phyloP scores from a whole-genome alignment of 805 yeast species.

The Starmerella geochares region DNA sequence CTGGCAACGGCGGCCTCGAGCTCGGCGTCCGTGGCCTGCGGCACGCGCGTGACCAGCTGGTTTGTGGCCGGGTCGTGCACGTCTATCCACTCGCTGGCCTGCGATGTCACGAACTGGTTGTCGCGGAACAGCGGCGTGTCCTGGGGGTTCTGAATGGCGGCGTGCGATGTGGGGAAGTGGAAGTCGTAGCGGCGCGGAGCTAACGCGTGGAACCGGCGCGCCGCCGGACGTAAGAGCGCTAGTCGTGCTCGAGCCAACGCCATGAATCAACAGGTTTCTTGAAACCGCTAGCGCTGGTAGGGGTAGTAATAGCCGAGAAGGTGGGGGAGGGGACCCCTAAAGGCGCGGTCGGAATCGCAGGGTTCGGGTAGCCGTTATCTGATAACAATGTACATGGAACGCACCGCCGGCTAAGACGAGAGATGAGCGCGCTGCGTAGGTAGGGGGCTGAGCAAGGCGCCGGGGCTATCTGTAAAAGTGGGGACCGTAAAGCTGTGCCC shows the following conservation, averaged over 20 bases:
- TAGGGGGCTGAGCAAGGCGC: background rate
- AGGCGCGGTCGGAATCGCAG: background rate
- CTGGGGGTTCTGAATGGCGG: conserved; percentile 27
- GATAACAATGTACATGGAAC: conserved; percentile 1
- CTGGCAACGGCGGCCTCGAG: conserved; percentile 54
- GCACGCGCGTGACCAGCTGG: conserved; percentile 53
- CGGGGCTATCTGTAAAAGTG: background rate
- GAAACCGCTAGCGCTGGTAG: background rate
- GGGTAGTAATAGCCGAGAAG: background rate
- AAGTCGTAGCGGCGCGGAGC: conserved; percentile 15
- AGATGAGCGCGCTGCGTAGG: background rate
- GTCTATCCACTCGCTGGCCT: conserved; percentile 51
- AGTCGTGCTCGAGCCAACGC: background rate
- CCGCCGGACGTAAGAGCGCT: background rate
- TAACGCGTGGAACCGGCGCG: conserved; percentile 6
- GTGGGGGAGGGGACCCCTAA: background rate
- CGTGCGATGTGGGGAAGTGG: conserved; percentile 28
- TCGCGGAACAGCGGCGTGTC: conserved; percentile 35
- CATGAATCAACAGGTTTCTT: background rate
- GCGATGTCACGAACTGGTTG: conserved; percentile 43
- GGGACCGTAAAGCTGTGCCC: background rate
- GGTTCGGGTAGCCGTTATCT: background rate
- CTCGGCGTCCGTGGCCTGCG: conserved; percentile 60
- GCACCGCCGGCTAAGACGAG: background rate
- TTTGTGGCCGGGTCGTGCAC: conserved; percentile 70